Evolutionary conservation across 2,329 filamentous ascomycete species (phyloP).

Genomic region (Phaeophleospora eucalypticola): DNA sequence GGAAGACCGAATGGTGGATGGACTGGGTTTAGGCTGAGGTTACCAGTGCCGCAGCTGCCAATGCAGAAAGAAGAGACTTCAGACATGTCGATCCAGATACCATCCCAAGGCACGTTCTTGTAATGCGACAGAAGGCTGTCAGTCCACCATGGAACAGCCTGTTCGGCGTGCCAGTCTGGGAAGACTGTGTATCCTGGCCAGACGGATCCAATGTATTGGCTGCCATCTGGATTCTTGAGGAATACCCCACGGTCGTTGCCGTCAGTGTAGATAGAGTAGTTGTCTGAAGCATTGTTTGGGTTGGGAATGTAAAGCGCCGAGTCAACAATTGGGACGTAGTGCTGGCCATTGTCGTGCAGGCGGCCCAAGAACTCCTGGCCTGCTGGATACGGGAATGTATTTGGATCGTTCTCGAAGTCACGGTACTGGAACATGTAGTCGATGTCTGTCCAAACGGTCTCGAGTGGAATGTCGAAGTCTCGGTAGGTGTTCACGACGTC

Average conservation of each 20-base stretch:
- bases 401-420: slow-evolving; percentile 55
- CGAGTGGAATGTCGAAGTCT: slow-evolving; percentile 54
- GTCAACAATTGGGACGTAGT: slow-evolving; percentile 60
- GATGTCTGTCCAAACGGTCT: slow-evolving; percentile 46
- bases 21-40: slow-evolving; percentile 63
- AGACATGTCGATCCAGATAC: slow-evolving; percentile 59
- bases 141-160: slow-evolving; percentile 58
- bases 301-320: slow-evolving; percentile 68
- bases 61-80: slow-evolving; percentile 64
- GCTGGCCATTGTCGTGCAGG: slow-evolving; percentile 52
- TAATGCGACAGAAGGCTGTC: slow-evolving; percentile 51
- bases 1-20: slow-evolving; percentile 63
- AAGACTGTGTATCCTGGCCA: slow-evolving; percentile 53
- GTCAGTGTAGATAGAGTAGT: slow-evolving; percentile 44
- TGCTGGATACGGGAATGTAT: slow-evolving; percentile 48
- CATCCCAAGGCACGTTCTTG: slow-evolving; percentile 51
- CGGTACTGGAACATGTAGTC: slow-evolving; percentile 59
- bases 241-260: slow-evolving; percentile 34
- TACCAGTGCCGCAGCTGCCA: slow-evolving; percentile 65
- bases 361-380: slow-evolving; percentile 50
- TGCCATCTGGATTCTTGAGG: slow-evolving; percentile 34
- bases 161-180: slow-evolving; percentile 57
- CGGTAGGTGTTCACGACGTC: slow-evolving; percentile 53
- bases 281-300: slow-evolving; percentile 62
- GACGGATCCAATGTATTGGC: slow-evolving; percentile 51